Conservation (phyloP, 1,139 yeast species). For the Spencermartinsiella ligniputridi region DNA sequence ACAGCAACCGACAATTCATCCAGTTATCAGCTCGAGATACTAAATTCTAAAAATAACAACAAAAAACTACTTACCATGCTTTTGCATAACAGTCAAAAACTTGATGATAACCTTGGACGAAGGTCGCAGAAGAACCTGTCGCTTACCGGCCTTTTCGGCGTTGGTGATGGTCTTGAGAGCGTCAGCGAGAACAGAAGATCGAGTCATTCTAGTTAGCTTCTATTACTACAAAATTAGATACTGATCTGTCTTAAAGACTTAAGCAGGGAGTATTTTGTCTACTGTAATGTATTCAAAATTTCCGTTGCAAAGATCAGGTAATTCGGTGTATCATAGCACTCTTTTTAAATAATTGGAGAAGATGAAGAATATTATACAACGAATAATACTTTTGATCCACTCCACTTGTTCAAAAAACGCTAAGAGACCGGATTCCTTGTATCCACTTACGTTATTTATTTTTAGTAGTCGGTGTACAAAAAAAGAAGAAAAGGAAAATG, state of each 20-base stretch:
- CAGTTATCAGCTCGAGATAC: constrained; percentile 69
- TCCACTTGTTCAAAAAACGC: constrained; percentile 17
- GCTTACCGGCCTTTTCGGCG: constrained; percentile 99
- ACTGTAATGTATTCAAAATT: neutral
- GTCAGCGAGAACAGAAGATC: constrained; percentile 98
- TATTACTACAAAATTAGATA: constrained; percentile 6
- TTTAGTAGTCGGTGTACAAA: constrained; percentile 2
- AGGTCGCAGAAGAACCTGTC: constrained; percentile 98
- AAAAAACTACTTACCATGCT: constrained; percentile 60
- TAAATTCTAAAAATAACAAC: constrained; percentile 5
- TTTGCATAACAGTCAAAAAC: constrained; percentile 96
- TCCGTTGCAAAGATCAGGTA: constrained; percentile 7
- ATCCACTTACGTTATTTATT: constrained; percentile 10
- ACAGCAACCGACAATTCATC: constrained; percentile 87
- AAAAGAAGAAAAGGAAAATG: constrained; percentile 5
- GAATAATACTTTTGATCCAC: neutral
- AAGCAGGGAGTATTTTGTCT: constrained; percentile 1
- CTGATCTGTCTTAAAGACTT: constrained; percentile 1
- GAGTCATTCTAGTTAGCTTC: constrained; percentile 57
- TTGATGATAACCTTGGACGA: constrained; percentile 97
- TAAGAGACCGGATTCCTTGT: constrained; percentile 22
- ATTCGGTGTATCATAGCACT: constrained; percentile 26
- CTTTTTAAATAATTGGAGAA: constrained; percentile 10
- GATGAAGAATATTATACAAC: neutral
- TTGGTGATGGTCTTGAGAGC: constrained; percentile 98